These are phyloP conservation scores for Acer campestre DNA, from an alignment of 345 rosid species.

Conservation along the genomic window DNA sequence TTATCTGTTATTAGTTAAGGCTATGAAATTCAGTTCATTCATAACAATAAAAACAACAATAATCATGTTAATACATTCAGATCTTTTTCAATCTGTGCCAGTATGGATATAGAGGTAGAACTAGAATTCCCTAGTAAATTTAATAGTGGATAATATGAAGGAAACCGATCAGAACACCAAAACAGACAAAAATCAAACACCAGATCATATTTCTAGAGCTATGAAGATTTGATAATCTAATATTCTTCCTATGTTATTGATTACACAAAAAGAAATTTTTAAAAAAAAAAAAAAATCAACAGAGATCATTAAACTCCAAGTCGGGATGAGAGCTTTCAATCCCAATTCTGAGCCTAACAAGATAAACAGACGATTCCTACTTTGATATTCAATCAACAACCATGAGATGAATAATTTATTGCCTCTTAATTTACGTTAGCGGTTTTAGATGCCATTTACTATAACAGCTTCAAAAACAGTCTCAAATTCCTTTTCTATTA, in stretches of 20 bases:
- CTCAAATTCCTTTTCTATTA: background rate
- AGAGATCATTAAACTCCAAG: background rate
- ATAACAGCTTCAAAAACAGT: background rate
- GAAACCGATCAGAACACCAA: background rate
- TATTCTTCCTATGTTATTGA: background rate
- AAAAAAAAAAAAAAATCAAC: too few relatives aligned
- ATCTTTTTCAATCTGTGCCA: background rate
- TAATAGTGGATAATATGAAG: background rate
- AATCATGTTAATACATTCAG: conserved; percentile 6
- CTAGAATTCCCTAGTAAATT: background rate
- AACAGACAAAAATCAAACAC: background rate
- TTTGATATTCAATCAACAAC: background rate
- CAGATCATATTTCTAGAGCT: background rate
- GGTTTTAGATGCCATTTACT: background rate
- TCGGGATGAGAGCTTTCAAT: background rate
- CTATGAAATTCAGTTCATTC: conserved; percentile 8
- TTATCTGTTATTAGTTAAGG: conserved; percentile 81
- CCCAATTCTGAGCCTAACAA: background rate
- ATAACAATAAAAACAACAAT: background rate
- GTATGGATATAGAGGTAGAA: background rate
- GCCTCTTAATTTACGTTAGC: background rate
- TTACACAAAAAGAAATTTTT: too few relatives aligned
- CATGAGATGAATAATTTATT: too few relatives aligned
- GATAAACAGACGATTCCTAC: background rate
- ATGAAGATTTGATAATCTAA: background rate